phyloP scores from a whole-genome alignment of 345 rosid species.

The Geranium rotundifolium region DNA sequence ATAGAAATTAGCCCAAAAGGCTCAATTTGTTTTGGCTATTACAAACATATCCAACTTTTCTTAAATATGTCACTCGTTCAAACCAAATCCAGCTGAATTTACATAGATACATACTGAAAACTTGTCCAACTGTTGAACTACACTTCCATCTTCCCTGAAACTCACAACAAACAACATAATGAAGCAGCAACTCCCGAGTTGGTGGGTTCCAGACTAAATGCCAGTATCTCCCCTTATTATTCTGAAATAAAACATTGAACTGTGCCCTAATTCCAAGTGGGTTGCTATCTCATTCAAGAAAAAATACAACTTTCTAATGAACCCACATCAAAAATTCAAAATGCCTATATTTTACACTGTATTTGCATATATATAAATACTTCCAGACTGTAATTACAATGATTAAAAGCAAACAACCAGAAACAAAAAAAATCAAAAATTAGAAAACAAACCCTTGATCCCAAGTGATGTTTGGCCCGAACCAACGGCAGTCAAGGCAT shows the following conservation, averaged over 20 bases:
- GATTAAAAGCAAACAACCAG: not conserved
- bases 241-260: too few relatives aligned
- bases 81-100: not conserved
- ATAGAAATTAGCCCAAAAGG: not conserved
- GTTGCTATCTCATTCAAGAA: not conserved
- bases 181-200: not conserved
- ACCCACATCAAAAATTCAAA: too few relatives aligned
- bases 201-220: too few relatives aligned
- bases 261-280: not conserved
- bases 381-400: not conserved
- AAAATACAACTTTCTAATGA: not conserved
- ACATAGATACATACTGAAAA: not conserved
- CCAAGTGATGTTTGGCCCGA: constrained; percentile 97
- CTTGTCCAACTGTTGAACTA: not conserved
- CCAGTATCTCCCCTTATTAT: too few relatives aligned
- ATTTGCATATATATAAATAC: too few relatives aligned
- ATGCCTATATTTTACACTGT: too few relatives aligned
- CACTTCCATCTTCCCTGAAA: not conserved
- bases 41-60: not conserved
- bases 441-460: constrained; percentile 50
- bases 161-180: not conserved
- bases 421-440: not conserved
- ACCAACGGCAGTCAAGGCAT: constrained; percentile 85
- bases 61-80: not conserved
- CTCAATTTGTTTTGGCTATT: not conserved